Evolutionary conservation across 2,329 filamentous ascomycete genomes (phyloP), one percentile per base, ranked within the genome.

Genomic region (Aspergillus terreus): DNA sequence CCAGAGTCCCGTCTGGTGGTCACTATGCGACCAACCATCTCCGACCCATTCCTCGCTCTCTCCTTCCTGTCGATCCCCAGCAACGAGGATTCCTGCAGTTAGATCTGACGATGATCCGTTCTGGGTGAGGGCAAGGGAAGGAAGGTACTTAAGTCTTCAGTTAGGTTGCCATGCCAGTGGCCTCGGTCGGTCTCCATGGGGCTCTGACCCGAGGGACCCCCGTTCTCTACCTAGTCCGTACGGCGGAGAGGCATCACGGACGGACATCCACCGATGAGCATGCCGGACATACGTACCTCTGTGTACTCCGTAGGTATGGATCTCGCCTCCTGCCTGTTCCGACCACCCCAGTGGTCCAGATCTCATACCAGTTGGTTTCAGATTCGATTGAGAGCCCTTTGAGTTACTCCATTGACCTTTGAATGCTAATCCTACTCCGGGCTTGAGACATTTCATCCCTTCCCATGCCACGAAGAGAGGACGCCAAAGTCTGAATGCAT

Each of bases 161-260:
- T 23, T 23, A 21, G n/a, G 46, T 48, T 48, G 46, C 46, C 46
- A 30, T 48, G 46, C 46, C 46, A 48, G 38, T 40, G 38, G 14
- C 25, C 25, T 30, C 27, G 27, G 27, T 30, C 27, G 32, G 7
- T 38, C 35, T 38, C 35, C 17, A 41, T 41, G 12, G 32, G 12
- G 32, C 6, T 38, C 35, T 38, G 12, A 4, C 15, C 35, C 2
- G 35, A 38, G 15, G 10, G 10, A 9, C 27, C 35, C 35, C 35
- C 35, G 27, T 30, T 30, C 27, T 30, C 10, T 30, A 30, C 27
- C 27, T 30, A 23, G 23, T 23, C 23, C 23, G 23, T 23, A 9
- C 27, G 27, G 27, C 7, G 27, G 27, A 30, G 6, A 30, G 10
- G 7, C 27, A 9, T 30, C 27, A 9, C 27, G 27, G 27, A 30